Base-by-base conservation (phyloP, 129 eudicot species). In the Flaveria sonorensis region DNA sequence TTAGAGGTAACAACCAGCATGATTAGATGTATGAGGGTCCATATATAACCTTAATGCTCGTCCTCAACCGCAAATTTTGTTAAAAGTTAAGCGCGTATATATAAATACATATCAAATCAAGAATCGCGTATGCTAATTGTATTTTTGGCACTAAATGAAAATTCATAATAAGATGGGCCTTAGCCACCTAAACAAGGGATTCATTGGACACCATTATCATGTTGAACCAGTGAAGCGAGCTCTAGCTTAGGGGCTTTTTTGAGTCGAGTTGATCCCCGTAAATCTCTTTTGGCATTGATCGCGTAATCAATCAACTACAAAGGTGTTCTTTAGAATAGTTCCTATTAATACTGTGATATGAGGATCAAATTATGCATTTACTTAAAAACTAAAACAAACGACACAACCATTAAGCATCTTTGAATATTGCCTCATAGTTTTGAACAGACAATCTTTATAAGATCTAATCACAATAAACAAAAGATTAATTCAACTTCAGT, bases 1-100 rank as follows among this genome's bases (percentile, higher is more conserved):
- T 80, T 80, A 80, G 79, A 80, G 75, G 63, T 73, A 80, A 73
- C 79, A 55, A 73, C 83, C 83, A 80, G 75, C 83, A 73, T 66
- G 83, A 80, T 80, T 80, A 65, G 83, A 80, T 80, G n/a, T n/a
- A 73, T 73, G 75, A 80, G 83, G 83, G 83, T 80, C 83, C 83
- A 64, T 64, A 16, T 7, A 16, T 53, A 73, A 73, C 61, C 69
- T 70, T 65, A 64, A 59, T 59, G 65, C 32, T 10, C 36, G 15
- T 59, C 40, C 67, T 23, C 42, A 61, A 23, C 67, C 42, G 67
- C 67, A 45, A 45, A 45, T 45, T 18, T 21, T 61, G 24, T 60
- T 39, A 23, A 61, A 61, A 57, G 36, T 21, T 20, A n/a, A 57
- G 30, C 18, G 18, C 13, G 1, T 61, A 60, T 60, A 24, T 60